Percentiles rank a stretch among this genome's conserved stretches.
Evolutionary conservation across 2,329 filamentous ascomycete species (phyloP).

Genomic region (Botrytis galanthina): DNA sequence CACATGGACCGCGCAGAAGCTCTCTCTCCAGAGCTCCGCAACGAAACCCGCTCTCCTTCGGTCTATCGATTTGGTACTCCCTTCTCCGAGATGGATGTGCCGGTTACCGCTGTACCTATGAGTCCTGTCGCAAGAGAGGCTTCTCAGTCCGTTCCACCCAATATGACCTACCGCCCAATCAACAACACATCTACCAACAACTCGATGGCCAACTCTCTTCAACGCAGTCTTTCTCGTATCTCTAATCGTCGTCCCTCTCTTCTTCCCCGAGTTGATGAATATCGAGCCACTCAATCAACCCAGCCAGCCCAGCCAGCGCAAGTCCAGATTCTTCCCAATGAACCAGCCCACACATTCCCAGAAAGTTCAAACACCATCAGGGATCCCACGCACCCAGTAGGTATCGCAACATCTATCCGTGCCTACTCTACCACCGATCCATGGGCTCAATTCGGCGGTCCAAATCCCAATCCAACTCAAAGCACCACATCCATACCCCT

Average conservation of each 20-base stretch:
- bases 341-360: conserved; percentile 8
- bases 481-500: conserved; percentile 25
- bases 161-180: conserved; percentile 73
- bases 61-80: conserved; percentile 80
- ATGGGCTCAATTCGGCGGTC: conserved; percentile 17
- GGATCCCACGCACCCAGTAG: background rate
- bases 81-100: conserved; percentile 87
- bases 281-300: conserved; percentile 42
- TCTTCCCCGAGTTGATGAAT: conserved; percentile 68
- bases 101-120: conserved; percentile 68
- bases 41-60: conserved; percentile 49
- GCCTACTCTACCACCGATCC: conserved; percentile 14
- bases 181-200: conserved; percentile 22
- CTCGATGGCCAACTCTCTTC: conserved; percentile 18
- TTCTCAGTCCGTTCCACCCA: conserved; percentile 88
- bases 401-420: conserved; percentile 10
- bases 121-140: conserved; percentile 74
- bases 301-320: background rate
- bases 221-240: conserved; percentile 43
- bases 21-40: conserved; percentile 55
- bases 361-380: background rate
- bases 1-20: conserved; percentile 52
- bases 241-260: conserved; percentile 66
- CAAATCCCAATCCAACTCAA: conserved; percentile 32
- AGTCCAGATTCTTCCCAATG: background rate